These are phyloP conservation scores for Cutaneotrichosporon mucoides DNA, from an alignment of 1,284 basidiomycete species.

Conservation along the genomic window DNA sequence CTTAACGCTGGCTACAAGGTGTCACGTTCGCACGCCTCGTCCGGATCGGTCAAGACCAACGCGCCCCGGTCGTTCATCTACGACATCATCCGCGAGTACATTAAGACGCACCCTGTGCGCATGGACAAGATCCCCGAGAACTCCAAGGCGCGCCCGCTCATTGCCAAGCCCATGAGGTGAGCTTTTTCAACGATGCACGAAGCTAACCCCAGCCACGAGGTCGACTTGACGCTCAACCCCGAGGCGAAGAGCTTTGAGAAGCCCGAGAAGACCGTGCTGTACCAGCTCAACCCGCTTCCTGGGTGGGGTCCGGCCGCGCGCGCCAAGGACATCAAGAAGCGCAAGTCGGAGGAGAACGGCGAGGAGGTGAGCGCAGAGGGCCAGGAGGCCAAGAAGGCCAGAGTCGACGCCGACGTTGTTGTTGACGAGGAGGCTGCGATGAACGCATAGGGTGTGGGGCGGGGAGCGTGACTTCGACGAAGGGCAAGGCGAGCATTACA, in stretches of 20 bases:
- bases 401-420: slow-evolving; percentile 4
- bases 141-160: slow-evolving; percentile 63
- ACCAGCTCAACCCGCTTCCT: slow-evolving; percentile 83
- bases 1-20: slow-evolving; percentile 78
- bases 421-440: slow-evolving; percentile 20
- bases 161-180: slow-evolving; percentile 65
- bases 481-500: background rate
- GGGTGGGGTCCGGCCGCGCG: slow-evolving; percentile 78
- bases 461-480: background rate
- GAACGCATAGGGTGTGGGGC: slow-evolving; percentile 13
- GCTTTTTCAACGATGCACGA: slow-evolving; percentile 26
- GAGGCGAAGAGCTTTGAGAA: slow-evolving; percentile 55
- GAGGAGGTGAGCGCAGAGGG: slow-evolving; percentile 3
- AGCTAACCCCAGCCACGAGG: slow-evolving; percentile 54
- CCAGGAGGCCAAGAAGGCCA: slow-evolving; percentile 8
- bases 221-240: slow-evolving; percentile 71
- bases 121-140: slow-evolving; percentile 69
- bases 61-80: slow-evolving; percentile 69
- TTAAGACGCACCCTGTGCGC: slow-evolving; percentile 70
- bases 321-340: slow-evolving; percentile 23
- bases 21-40: slow-evolving; percentile 81
- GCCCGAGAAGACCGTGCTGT: slow-evolving; percentile 69
- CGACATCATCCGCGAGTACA: slow-evolving; percentile 79
- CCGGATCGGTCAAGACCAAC: slow-evolving; percentile 88
- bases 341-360: slow-evolving; percentile 5